These are phyloP conservation scores for Raddia guianensis DNA, from an alignment of 176 grass and related monocot genomes.

Conservation along the genomic window DNA sequence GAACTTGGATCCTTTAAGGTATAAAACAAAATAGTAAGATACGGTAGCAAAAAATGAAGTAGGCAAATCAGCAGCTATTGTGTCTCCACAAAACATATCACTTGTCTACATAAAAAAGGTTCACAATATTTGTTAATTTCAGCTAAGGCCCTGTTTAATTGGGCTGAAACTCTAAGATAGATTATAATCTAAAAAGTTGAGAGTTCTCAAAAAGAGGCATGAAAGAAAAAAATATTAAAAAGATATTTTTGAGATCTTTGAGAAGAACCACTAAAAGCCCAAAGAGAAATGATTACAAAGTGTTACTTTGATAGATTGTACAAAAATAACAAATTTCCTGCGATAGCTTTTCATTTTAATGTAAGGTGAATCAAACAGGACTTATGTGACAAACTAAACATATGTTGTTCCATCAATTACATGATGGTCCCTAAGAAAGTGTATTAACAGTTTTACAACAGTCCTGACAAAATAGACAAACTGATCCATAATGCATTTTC, in stretches of 20 bases:
- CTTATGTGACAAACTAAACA: background rate
- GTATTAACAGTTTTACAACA: background rate
- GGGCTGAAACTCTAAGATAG: no score
- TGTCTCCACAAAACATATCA: background rate
- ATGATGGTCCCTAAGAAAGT: background rate
- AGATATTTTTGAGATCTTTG: no score
- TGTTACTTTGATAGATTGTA: no score
- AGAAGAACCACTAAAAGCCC: no score
- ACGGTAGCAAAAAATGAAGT: conserved; percentile 22
- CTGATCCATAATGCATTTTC: conserved; percentile 10
- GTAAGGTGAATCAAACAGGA: no score
- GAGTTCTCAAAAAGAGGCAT: no score
- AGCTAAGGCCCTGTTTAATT: no score
- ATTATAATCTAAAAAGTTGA: no score
- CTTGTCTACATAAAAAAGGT: conserved; percentile 2
- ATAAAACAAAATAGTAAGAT: conserved; percentile 29
- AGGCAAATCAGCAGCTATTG: background rate
- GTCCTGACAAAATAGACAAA: background rate
- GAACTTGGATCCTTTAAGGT: conserved; percentile 83
- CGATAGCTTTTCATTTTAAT: no score
- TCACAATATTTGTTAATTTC: conserved; percentile 5
- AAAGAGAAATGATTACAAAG: no score
- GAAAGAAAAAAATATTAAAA: no score
- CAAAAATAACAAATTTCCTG: no score
- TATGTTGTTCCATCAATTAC: background rate